Percentiles rank a stretch among this genome's conserved stretches.
These are phyloP conservation scores for Scedosporium dehoogii DNA, from an alignment of 2,329 filamentous ascomycete genomes.

Conservation along the genomic window DNA sequence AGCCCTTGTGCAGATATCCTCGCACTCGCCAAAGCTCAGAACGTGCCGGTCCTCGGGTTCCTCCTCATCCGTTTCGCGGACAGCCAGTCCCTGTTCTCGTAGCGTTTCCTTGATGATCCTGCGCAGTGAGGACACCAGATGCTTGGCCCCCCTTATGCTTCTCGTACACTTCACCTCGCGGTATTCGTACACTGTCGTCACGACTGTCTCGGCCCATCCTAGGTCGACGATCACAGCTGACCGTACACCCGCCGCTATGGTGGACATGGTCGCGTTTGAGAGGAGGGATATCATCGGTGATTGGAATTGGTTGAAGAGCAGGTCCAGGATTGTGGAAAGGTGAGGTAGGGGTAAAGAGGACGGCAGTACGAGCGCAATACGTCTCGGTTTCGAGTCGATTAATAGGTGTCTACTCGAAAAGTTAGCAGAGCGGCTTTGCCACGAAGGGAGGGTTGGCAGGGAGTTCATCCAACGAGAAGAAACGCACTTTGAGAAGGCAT, in stretches of 20 bases:
- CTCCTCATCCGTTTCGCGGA: slow-evolving; percentile 17
- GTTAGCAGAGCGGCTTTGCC: slow-evolving; percentile 7
- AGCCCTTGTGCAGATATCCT: slow-evolving; percentile 66
- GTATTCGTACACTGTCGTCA: slow-evolving; percentile 85
- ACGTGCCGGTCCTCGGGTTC: slow-evolving; percentile 21
- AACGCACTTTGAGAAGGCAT: slow-evolving; percentile 66
- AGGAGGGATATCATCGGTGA: slow-evolving; percentile 72
- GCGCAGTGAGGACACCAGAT: slow-evolving; percentile 60
- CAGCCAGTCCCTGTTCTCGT: slow-evolving; percentile 2
- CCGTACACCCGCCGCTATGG: slow-evolving; percentile 71
- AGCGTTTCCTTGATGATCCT: slow-evolving; percentile 44
- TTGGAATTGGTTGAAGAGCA: slow-evolving; percentile 72
- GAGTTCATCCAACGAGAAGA: neutral
- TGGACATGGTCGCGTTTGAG: slow-evolving; percentile 63
- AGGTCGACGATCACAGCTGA: slow-evolving; percentile 83
- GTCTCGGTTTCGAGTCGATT: slow-evolving; percentile 66
- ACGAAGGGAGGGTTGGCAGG: neutral
- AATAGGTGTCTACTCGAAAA: slow-evolving; percentile 42
- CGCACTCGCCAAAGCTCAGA: slow-evolving; percentile 67
- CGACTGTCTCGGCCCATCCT: slow-evolving; percentile 82
- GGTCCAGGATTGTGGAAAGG: slow-evolving; percentile 64
- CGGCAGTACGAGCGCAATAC: slow-evolving; percentile 66
- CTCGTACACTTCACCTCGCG: slow-evolving; percentile 64
- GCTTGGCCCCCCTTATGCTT: slow-evolving; percentile 64
- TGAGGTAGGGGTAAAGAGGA: slow-evolving; percentile 69